A percentile compares a stretch with the other conserved stretches of the same genome.
phyloP scores from a whole-genome alignment of 2,329 filamentous ascomycete species.

The Sclerotinia borealis region DNA sequence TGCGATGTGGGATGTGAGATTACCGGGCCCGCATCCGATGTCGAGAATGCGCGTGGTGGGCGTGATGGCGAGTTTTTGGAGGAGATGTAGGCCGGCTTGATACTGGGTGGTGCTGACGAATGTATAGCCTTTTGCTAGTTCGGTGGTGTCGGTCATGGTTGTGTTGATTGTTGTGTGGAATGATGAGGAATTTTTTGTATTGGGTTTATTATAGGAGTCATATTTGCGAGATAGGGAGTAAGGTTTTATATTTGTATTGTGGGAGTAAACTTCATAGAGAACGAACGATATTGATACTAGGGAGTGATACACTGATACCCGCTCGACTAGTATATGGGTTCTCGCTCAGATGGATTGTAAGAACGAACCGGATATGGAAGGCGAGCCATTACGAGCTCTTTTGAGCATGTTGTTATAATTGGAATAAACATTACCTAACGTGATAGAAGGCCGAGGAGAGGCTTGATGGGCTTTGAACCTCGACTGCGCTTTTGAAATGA shows the following conservation, averaged over 20 bases:
- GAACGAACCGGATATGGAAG: rapidly evolving
- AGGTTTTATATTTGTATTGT: too few species aligned
- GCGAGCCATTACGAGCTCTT: neutral
- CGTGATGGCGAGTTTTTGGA: neutral
- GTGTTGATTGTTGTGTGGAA: neutral
- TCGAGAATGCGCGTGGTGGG: conserved; percentile 27
- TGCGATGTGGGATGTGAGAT: conserved; percentile 24
- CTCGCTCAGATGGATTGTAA: too few species aligned
- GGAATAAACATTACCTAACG: neutral
- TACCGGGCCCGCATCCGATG: conserved; percentile 34
- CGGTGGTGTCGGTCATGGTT: conserved; percentile 16
- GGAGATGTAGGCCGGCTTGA: conserved; percentile 11
- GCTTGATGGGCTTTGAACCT: neutral
- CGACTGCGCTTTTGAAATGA: neutral
- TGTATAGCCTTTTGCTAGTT: conserved; percentile 16
- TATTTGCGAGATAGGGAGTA: too few species aligned
- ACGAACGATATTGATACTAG: rapidly evolving
- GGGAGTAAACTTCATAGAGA: neutral
- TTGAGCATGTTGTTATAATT: neutral
- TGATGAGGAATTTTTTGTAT: neutral
- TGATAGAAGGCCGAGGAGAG: neutral
- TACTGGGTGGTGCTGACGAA: conserved; percentile 13
- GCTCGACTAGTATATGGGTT: neutral
- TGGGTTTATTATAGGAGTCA: too few species aligned
- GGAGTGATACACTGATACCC: too few species aligned